These are phyloP conservation scores for Vicia faba DNA, from an alignment of 306 rosid species.

Conservation along the genomic window DNA sequence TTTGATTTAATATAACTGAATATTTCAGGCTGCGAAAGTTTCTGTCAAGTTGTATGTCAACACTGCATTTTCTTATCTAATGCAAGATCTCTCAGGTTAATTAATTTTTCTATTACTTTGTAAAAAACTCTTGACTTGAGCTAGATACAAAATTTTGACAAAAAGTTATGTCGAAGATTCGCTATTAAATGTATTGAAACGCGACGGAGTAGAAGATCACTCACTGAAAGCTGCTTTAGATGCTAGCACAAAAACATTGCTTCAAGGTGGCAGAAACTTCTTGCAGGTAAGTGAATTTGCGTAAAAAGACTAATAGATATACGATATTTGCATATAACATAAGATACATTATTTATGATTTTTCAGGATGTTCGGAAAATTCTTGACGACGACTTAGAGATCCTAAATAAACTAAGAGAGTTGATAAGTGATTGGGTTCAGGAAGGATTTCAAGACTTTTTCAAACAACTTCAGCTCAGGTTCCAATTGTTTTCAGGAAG, in stretches of 20 bases:
- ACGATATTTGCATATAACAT: no score
- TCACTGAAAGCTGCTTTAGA: conserved; percentile 67
- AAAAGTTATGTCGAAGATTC: conserved; percentile 49
- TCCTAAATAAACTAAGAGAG: conserved; percentile 61
- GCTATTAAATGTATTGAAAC: conserved; percentile 62
- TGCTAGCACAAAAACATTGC: conserved; percentile 64
- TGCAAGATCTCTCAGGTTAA: conserved; percentile 64
- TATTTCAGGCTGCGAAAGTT: conserved; percentile 60
- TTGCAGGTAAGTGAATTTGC: conserved; percentile 57
- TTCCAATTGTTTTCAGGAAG: conserved; percentile 67
- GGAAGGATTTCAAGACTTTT: conserved; percentile 87
- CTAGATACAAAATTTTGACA: background rate
- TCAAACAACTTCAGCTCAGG: conserved; percentile 63
- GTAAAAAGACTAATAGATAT: no score
- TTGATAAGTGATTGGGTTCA: conserved; percentile 73
- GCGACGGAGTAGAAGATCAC: conserved; percentile 52
- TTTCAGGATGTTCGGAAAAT: conserved; percentile 79
- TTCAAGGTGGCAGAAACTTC: conserved; percentile 70
- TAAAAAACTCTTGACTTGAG: background rate
- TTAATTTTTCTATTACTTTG: conserved; percentile 12
- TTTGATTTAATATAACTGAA: conserved; percentile 15
- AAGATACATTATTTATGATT: conserved; percentile 2
- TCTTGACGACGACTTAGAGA: conserved; percentile 63
- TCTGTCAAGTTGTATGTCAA: conserved; percentile 51
- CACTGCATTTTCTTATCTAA: conserved; percentile 58